Base-by-base conservation (phyloP, 2,329 filamentous ascomycete species). In the Emmonsia crescens region DNA sequence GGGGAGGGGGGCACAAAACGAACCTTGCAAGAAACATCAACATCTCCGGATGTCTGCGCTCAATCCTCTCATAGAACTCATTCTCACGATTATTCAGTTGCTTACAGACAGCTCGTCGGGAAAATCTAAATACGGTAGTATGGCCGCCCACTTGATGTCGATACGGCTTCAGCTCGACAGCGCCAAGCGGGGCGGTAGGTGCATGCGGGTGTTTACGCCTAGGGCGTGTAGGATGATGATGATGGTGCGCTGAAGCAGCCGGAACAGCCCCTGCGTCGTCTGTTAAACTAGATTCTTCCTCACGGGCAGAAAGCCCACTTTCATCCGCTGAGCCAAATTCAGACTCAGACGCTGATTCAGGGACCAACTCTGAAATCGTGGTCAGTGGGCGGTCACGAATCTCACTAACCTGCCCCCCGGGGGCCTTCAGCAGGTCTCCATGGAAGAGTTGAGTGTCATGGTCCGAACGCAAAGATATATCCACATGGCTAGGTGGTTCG, bases 1-100 rank as follows among this genome's bases (percentile, higher is more conserved):
- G 62, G 55, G 60, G 55, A 38, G 57, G 64, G 62, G 66, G 52
- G 44, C 64, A 61, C 62, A 79, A 65, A 78, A 89, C 86, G 46
- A 71, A 79, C 75, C 92, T 91, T 66, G 94, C 94, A 66, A 99
- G 81, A 72, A 97, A 99, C 49, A 89, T 85, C 63, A 99, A 79
- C 69, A 99, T 82, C 71, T 96, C 89, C 66, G 91, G 89, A 75
- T 99, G 93, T 67, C 90, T 85, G 70, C 85, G 86, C 78, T 99
- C 94, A 69, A 97, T 90, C 60, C 88, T 94, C 76, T 99, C 94
- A 75, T 99, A 99, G 73, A 99, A 99, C 76, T 96, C 91, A 75
- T 99, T 99, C 73, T 99, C 94, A 70, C 93, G 85, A 73, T 96
- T 99, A 75, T 96, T 99, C 71, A 99, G 83, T 76, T 96, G 91